Evolutionary conservation across 2,329 filamentous ascomycete genomes (phyloP), one percentile per base, ranked within the genome.

Genomic region (Coccinonectria pachysandricola): DNA sequence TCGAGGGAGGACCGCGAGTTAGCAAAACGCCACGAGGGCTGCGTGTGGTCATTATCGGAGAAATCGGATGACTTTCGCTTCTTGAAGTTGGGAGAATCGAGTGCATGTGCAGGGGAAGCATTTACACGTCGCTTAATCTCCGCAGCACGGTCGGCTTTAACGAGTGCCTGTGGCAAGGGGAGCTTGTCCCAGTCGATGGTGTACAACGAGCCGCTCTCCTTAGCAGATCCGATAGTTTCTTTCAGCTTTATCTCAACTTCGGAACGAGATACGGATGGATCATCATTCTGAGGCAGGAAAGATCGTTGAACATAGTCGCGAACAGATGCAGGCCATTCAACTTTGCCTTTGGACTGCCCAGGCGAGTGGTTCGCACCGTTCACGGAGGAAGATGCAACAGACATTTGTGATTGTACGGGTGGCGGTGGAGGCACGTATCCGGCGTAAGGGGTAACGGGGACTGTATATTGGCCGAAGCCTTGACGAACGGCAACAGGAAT

Each of bases 231-330:
- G 51, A 98, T 95, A 42, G 86, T 79, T 34, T 78, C 63, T 56
- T 88, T 94, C 37, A 98, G 64, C 49, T 86, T 92, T 34, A 65
- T 64, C 54, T 94, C 81, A 66, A 95, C 79, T 31, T 93, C 85
- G 27, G 66, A 46, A 27, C 71, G 69, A 26, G 62, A 54, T 23
- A 87, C 71, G 19, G 70, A 67, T 5, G 68, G 46, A 36, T 81
- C 68, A 39, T 76, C 62, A 49, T 86, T 82, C 32, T 75, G 71
- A 14, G 75, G 71, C 26, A 82, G 75, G 52, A 96, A 96, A 14
- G 86, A 87, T 48, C 86, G 77, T 47, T 86, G 79, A 16, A 96
- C 88, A 59, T 95, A 96, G 40, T 70, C 65, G 43, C 86, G 81
- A 34, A 96, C 84, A n/a, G 79, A 72, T 21, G 72, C 63, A 16